These are phyloP conservation scores for Fomitopsis palustris DNA, from an alignment of 1,284 basidiomycete genomes.

Conservation along the genomic window DNA sequence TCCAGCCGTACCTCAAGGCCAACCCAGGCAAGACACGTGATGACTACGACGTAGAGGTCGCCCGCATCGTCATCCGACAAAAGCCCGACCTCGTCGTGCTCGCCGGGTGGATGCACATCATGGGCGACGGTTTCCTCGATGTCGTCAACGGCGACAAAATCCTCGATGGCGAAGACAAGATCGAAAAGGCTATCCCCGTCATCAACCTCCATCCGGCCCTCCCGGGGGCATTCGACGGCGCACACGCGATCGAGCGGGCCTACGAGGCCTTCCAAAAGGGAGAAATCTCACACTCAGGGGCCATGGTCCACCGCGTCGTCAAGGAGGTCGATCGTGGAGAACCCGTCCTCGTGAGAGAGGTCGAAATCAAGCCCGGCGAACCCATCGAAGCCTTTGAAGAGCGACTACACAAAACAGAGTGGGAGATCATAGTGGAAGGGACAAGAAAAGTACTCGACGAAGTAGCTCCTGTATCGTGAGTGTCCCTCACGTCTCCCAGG, in stretches of 20 bases:
- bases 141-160: conserved; percentile 39
- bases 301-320: conserved; percentile 95
- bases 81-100: conserved; percentile 87
- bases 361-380: conserved; percentile 76
- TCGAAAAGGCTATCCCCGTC: conserved; percentile 63
- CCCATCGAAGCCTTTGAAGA: conserved; percentile 72
- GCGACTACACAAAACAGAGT: conserved; percentile 83
- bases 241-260: conserved; percentile 85
- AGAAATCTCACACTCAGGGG: conserved; percentile 75
- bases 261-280: conserved; percentile 86
- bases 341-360: conserved; percentile 79
- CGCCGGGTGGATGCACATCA: conserved; percentile 98
- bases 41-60: conserved; percentile 88
- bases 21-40: conserved; percentile 72
- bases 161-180: conserved; percentile 29
- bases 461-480: conserved; percentile 15
- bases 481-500: background rate
- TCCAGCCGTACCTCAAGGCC: conserved; percentile 82
- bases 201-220: conserved; percentile 98
- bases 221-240: conserved; percentile 93
- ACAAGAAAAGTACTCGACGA: conserved; percentile 64
- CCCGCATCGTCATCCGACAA: conserved; percentile 59
- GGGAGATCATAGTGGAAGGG: conserved; percentile 89
- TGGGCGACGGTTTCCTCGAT: conserved; percentile 57
- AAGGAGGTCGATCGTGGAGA: conserved; percentile 92